Evolutionary conservation across 2,329 filamentous ascomycete genomes (phyloP), one percentile per base, ranked within the genome.

Genomic region (Diaporthe vexans): DNA sequence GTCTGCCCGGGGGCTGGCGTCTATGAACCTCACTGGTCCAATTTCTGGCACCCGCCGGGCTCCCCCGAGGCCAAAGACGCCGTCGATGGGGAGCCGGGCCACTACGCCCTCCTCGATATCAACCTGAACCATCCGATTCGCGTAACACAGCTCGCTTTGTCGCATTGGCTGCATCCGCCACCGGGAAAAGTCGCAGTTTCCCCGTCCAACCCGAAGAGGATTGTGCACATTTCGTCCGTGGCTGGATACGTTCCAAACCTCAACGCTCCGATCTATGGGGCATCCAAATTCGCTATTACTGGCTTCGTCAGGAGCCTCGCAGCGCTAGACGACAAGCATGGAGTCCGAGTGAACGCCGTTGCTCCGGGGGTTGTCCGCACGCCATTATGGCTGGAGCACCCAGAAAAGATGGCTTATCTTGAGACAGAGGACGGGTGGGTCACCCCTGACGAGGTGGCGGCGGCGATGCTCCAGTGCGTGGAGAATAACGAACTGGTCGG

Each of bases 1-100:
- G 78, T 87, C 4, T 86, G 85, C 51, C 85, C 86, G 0, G 85
- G 86, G 0, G 86, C 86, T 0, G 86, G 86, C 37, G 79, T 88
- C 5, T 88, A 85, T 67, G 86, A 88, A 74, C 86, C 86, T 76
- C 76, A 79, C 8, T 85, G 81, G 81, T 84, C 83, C 19, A 82
- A 77, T 78, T 86, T 86, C 68, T 86, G 84, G 84, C 80, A 82
- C 46, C 84, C 84, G 1, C 84, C 84, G 0, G 84, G 83, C 0
- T 82, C 83, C 0, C 21, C 77, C 0, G 79, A 81, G 65, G 82
- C 81, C 73, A 78, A 75, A 1, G 84, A 85, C 59, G 78, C 73
- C 6, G 11, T 74, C 0, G 79, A 82, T 0, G 75, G 59, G 17
- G 35, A 73, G 2, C 76, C 76, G 0, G 80, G 80, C 0, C 79